These are phyloP conservation scores for Hyaloscypha hepaticicola DNA, from an alignment of 495 filamentous ascomycete species.

Conservation along the genomic window DNA sequence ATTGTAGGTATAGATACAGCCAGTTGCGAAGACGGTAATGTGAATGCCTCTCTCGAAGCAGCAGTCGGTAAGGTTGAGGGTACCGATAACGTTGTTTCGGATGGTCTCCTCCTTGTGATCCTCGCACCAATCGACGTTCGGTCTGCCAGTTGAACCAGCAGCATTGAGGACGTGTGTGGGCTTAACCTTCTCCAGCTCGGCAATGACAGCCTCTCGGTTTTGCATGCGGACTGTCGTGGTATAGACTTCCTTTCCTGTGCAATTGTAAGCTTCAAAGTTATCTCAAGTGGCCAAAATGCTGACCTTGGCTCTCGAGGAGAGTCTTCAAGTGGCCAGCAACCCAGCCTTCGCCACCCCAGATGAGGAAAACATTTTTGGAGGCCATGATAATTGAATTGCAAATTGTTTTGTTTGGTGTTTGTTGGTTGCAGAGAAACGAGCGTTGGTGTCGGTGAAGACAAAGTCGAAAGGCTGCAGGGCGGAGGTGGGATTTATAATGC, in stretches of 20 bases:
- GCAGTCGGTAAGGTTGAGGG: conserved; percentile 59
- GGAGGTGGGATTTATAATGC: not conserved
- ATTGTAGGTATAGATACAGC: conserved; percentile 63
- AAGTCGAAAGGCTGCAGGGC: not conserved
- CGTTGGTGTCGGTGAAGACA: conserved; percentile 15
- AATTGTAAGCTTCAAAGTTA: conserved; percentile 8
- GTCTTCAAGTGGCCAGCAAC: conserved; percentile 62
- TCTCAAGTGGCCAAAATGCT: not conserved
- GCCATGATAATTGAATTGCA: conserved; percentile 13
- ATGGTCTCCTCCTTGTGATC: conserved; percentile 64
- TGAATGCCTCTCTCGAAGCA: conserved; percentile 57
- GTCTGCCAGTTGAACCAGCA: conserved; percentile 64
- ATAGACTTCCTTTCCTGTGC: conserved; percentile 49
- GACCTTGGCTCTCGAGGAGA: conserved; percentile 57
- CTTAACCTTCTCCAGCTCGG: conserved; percentile 53
- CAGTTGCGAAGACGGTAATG: conserved; percentile 63
- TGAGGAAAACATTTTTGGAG: conserved; percentile 47
- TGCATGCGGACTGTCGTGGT: conserved; percentile 61
- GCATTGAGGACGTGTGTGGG: conserved; percentile 64
- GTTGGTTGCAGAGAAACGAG: conserved; percentile 7
- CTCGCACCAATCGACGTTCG: conserved; percentile 71
- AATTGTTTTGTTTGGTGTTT: conserved; percentile 1
- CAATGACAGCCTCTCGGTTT: conserved; percentile 54
- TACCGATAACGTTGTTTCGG: conserved; percentile 62
- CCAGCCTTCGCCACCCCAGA: conserved; percentile 64